phyloP scores from a whole-genome alignment of 176 grass and related monocot species.

The Guadua angustifolia region DNA sequence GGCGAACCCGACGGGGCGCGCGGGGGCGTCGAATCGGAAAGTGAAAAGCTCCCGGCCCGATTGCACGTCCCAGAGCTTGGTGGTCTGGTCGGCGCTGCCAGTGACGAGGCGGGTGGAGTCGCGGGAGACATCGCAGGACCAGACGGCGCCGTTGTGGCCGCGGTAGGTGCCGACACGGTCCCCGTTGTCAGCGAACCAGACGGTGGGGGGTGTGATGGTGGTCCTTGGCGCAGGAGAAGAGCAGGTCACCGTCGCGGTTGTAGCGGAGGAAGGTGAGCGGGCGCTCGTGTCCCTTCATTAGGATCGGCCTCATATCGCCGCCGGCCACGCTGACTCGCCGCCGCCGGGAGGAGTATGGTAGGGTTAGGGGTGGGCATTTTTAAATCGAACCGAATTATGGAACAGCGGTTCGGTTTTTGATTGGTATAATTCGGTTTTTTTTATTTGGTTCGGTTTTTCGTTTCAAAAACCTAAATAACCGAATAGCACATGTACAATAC shows the following conservation, averaged over 20 bases:
- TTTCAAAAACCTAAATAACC: no score
- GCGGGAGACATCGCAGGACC: slow-evolving; percentile 89
- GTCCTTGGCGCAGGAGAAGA: slow-evolving; percentile 97
- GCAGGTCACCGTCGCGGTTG: slow-evolving; percentile 91
- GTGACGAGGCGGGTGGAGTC: slow-evolving; percentile 81
- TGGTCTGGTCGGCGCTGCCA: slow-evolving; percentile 74
- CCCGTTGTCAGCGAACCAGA: slow-evolving; percentile 89
- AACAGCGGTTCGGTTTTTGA: no score
- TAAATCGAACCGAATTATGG: no score
- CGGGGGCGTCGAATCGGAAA: slow-evolving; percentile 78
- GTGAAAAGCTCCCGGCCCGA: slow-evolving; percentile 72
- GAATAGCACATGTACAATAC: no score
- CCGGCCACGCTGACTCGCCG: neutral
- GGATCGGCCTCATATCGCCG: slow-evolving; percentile 73
- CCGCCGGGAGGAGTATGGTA: slow-evolving; percentile 8
- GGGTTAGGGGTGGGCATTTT: no score
- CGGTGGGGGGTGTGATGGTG: slow-evolving; percentile 79
- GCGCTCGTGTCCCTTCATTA: slow-evolving; percentile 97
- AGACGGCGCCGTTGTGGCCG: slow-evolving; percentile 95
- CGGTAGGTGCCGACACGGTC: slow-evolving; percentile 87
- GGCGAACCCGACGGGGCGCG: slow-evolving; percentile 71
- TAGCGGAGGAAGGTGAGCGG: slow-evolving; percentile 89
- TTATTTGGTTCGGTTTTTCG: no score
- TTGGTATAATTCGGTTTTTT: no score
- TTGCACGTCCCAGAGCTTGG: slow-evolving; percentile 87